These are phyloP conservation scores for Camptophora hylomeconis DNA, from an alignment of 2,329 filamentous ascomycete genomes.

Conservation along the genomic window DNA sequence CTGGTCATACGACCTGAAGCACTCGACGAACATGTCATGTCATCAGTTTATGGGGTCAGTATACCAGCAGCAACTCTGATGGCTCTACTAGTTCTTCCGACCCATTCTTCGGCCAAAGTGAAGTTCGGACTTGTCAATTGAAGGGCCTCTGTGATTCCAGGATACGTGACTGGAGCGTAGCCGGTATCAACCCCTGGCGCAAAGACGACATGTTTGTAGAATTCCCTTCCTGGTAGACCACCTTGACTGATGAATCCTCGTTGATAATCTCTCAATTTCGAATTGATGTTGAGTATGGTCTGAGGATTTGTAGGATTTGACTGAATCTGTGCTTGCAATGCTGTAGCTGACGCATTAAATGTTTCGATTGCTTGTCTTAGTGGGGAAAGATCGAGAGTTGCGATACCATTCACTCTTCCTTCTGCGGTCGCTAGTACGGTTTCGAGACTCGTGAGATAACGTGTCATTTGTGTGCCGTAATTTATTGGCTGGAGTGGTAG, in stretches of 20 bases:
- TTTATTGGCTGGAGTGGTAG: conserved; percentile 27
- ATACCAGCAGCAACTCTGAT: conserved; percentile 16
- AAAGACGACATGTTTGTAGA: conserved; percentile 34
- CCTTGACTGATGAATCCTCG: conserved; percentile 33
- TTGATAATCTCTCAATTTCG: conserved; percentile 33
- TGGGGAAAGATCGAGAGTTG: conserved; percentile 10
- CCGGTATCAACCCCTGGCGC: conserved; percentile 31
- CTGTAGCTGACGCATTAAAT: conserved; percentile 21
- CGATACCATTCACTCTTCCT: conserved; percentile 20
- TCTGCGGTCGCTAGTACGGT: conserved; percentile 16
- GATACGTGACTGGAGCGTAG: conserved; percentile 18
- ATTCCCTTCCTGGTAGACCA: conserved; percentile 32
- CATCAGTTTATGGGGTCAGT: conserved; percentile 7
- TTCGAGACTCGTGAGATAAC: conserved; percentile 24
- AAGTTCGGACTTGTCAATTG: conserved; percentile 1
- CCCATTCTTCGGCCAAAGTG: conserved; percentile 14
- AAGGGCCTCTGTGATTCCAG: conserved; percentile 19
- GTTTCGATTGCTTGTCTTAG: conserved; percentile 24
- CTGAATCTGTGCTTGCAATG: conserved; percentile 7
- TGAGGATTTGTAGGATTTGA: conserved; percentile 9
- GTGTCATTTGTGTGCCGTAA: conserved; percentile 25
- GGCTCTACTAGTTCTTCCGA: conserved; percentile 15
- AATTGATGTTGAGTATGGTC: conserved; percentile 26
- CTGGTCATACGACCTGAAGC: too few species aligned
- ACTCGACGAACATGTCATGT: too few species aligned